Base-by-base conservation (phyloP, 371 early-diverging fungal genomes). In the Sporodiniella umbellata region DNA sequence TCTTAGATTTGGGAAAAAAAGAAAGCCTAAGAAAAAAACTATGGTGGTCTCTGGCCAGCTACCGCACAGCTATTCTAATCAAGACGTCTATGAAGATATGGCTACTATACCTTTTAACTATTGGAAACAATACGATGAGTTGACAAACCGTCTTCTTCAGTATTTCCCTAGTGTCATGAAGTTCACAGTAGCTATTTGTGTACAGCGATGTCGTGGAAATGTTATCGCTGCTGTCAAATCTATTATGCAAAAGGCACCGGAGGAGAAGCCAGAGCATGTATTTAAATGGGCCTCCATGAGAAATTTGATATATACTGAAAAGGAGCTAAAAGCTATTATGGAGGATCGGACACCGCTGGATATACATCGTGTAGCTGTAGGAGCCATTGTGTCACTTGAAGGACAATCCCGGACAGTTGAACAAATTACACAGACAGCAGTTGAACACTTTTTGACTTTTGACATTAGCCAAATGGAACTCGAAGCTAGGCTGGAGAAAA, bases 401-500 rank as follows among this genome's bases (percentile, higher is more conserved):
- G 45, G 45, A 14, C 30, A 59, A 23, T 18, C 48, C 17, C 48
- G 39, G 45, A 53, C 38, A 2, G 4, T 64, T 3, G 63, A 64
- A 4, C 58, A 62, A 48, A 43, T 69, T 48, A 52, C 70, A 2
- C 58, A 73, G 43, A 57, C 59, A 19, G 79, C 74, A 4, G 63
- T 78, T 33, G 75, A 78, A 25, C 75, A 79, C 31, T 66, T 74
- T 18, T 52, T 70, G 30, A 56, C 61, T 0, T 72, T 70, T 50
- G 70, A 60, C 52, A 47, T 52, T 33, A 63, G 53, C 33, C 68
- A 66, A 44, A 4, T 54, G 31, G 68, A 51, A 12, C 33, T 60
- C 38, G 70, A 59, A 54, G 71, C 58, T 31, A 50, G 64, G 42
- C 26, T 72, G n/a, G 48, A 64, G 22, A 56, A 61, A 10, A 53